phyloP scores from a whole-genome alignment of 1,284 basidiomycete genomes.

The Tetrapyrgos nigripes region DNA sequence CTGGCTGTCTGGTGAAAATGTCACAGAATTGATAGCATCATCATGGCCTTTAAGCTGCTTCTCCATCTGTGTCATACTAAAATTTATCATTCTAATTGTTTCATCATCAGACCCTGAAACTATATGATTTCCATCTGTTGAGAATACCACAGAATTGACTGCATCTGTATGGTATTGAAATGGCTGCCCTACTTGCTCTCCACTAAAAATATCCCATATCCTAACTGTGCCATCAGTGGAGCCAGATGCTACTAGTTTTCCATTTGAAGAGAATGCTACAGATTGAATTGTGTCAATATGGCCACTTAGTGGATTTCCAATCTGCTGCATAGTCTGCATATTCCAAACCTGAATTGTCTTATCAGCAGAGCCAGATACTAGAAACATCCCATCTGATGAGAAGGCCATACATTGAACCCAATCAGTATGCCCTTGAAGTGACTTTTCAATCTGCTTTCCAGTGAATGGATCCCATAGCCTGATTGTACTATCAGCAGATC shows the following conservation, averaged over 20 bases:
- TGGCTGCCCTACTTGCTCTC: neutral
- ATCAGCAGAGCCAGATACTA: constrained; percentile 3
- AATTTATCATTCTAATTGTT: neutral
- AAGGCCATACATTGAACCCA: constrained; percentile 24
- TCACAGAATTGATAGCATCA: neutral
- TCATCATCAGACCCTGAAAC: neutral
- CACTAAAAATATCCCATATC: neutral
- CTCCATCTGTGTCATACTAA: neutral
- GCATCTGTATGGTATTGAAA: neutral
- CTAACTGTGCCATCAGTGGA: neutral
- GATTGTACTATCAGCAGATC: neutral
- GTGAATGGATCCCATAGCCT: neutral
- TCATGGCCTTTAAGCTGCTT: neutral
- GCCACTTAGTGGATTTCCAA: too few relatives aligned
- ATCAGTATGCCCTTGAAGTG: constrained; percentile 7
- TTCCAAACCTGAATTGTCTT: too few relatives aligned
- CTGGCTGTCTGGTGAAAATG: constrained; percentile 15
- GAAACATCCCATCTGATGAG: constrained; percentile 20
- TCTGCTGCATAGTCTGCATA: too few relatives aligned
- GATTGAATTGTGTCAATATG: neutral
- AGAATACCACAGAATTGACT: neutral
- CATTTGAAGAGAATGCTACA: neutral
- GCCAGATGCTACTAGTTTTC: neutral
- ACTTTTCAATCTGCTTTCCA: neutral
- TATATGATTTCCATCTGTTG: neutral